Evolutionary conservation across 2,329 filamentous ascomycete species (phyloP).

Genomic region (Rutstroemia sp.): DNA sequence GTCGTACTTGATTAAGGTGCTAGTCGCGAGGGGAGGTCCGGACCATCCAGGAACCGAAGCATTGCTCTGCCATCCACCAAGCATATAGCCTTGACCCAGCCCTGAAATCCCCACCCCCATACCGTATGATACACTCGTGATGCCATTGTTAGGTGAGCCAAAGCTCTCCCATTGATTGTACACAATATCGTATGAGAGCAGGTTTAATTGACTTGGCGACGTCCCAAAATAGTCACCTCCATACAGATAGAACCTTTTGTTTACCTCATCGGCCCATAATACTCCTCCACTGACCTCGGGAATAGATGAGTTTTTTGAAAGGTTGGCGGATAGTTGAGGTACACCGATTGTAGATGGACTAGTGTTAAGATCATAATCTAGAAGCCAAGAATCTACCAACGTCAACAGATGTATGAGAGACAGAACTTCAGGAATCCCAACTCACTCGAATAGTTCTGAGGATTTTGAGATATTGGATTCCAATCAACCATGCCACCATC

Average conservation of each 20-base stretch:
- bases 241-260: conserved; percentile 56
- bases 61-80: conserved; percentile 55
- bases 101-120: conserved; percentile 48
- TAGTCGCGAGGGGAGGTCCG: conserved; percentile 40
- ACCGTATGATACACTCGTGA: conserved; percentile 47
- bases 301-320: conserved; percentile 51
- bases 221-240: conserved; percentile 47
- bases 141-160: conserved; percentile 30
- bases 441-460: conserved; percentile 50
- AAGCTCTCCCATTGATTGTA: conserved; percentile 48
- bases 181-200: conserved; percentile 52
- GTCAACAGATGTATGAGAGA: not conserved
- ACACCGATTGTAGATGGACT: conserved; percentile 32
- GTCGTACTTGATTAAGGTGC: conserved; percentile 47
- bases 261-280: conserved; percentile 54
- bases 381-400: conserved; percentile 42
- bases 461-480: conserved; percentile 40
- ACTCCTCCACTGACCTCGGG: conserved; percentile 42
- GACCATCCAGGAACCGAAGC: conserved; percentile 44
- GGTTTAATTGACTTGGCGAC: conserved; percentile 38
- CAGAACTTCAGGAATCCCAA: not conserved
- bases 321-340: conserved; percentile 48
- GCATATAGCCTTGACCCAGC: conserved; percentile 51
- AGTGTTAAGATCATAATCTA: conserved; percentile 49
- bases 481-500: conserved; percentile 54